Conservation (phyloP, 2,329 filamentous ascomycete genomes). For the Mariannaea sp. region DNA sequence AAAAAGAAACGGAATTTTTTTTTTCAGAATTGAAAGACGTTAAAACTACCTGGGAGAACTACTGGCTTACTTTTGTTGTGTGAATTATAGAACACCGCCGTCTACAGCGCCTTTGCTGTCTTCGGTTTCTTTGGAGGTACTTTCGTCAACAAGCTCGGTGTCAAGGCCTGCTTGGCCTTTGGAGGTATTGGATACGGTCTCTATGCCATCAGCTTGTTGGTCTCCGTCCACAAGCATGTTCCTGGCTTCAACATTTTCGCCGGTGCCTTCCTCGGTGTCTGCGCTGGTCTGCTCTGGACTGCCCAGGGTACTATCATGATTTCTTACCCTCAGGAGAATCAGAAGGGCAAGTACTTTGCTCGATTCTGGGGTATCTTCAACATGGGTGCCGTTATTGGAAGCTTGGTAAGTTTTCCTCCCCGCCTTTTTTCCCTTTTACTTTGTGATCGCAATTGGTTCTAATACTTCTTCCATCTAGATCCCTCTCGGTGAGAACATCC, state of each 20-base stretch:
- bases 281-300: constrained; percentile 80
- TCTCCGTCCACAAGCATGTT: constrained; percentile 66
- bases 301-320: constrained; percentile 89
- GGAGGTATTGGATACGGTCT: constrained; percentile 50
- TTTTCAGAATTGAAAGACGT: too few species aligned
- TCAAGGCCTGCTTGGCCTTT: constrained; percentile 44
- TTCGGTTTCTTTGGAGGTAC: constrained; percentile 73
- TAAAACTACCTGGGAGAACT: neutral
- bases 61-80: neutral
- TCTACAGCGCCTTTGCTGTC: constrained; percentile 71
- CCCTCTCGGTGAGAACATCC: constrained; percentile 41
- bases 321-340: constrained; percentile 79
- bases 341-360: constrained; percentile 87
- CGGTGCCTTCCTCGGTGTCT: constrained; percentile 76
- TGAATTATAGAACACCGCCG: constrained; percentile 59
- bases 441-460: constrained; percentile 26
- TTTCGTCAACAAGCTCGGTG: constrained; percentile 59
- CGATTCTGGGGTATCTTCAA: constrained; percentile 98
- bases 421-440: constrained; percentile 64
- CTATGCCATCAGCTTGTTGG: constrained; percentile 71
- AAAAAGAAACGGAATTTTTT: neutral
- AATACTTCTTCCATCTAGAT: constrained; percentile 62
- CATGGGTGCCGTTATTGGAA: constrained; percentile 85
- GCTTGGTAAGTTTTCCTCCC: constrained; percentile 52
- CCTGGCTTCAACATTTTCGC: constrained; percentile 62